A percentile compares a stretch with the other conserved stretches of the same genome.
Conservation (phyloP, 1,284 basidiomycete genomes). For the Anthracocystis walkeri region DNA sequence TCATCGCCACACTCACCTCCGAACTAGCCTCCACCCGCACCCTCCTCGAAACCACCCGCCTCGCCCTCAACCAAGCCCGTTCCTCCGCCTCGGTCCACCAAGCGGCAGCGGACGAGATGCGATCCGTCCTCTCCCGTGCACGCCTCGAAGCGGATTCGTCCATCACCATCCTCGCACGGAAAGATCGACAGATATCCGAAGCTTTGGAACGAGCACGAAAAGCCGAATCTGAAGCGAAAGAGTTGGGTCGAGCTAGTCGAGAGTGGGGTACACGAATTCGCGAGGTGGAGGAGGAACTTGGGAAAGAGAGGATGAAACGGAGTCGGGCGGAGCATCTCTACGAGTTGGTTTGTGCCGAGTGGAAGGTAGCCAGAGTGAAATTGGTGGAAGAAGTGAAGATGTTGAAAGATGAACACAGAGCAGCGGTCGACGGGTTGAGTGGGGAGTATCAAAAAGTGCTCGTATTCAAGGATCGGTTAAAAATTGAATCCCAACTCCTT, state of each 20-base stretch:
- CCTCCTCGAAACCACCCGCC: slow-evolving; percentile 82
- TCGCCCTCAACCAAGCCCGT: slow-evolving; percentile 81
- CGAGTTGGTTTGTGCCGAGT: slow-evolving; percentile 45
- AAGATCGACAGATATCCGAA: slow-evolving; percentile 84
- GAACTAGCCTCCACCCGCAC: slow-evolving; percentile 34
- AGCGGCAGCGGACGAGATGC: slow-evolving; percentile 84
- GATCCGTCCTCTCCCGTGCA: slow-evolving; percentile 82
- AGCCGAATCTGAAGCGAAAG: slow-evolving; percentile 66
- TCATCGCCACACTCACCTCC: slow-evolving; percentile 51
- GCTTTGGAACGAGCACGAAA: slow-evolving; percentile 64
- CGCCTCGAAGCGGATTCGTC: slow-evolving; percentile 84
- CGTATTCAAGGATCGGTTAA: slow-evolving; percentile 24
- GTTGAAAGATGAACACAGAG: slow-evolving; percentile 17
- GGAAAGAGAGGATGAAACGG: slow-evolving; percentile 51
- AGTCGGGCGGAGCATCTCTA: slow-evolving; percentile 53
- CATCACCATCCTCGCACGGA: slow-evolving; percentile 84
- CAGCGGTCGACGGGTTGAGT: slow-evolving; percentile 16
- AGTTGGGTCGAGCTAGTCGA: slow-evolving; percentile 56
- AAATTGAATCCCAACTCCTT: slow-evolving; percentile 11
- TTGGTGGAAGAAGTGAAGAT: slow-evolving; percentile 48
- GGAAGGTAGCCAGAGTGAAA: slow-evolving; percentile 49
- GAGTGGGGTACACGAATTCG: slow-evolving; percentile 65
- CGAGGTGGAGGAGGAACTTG: slow-evolving; percentile 55
- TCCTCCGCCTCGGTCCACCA: slow-evolving; percentile 79
- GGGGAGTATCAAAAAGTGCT: slow-evolving; percentile 29